These are phyloP conservation scores for Suhomyces guaymorum DNA, from an alignment of 1,139 yeast species.

Conservation along the genomic window DNA sequence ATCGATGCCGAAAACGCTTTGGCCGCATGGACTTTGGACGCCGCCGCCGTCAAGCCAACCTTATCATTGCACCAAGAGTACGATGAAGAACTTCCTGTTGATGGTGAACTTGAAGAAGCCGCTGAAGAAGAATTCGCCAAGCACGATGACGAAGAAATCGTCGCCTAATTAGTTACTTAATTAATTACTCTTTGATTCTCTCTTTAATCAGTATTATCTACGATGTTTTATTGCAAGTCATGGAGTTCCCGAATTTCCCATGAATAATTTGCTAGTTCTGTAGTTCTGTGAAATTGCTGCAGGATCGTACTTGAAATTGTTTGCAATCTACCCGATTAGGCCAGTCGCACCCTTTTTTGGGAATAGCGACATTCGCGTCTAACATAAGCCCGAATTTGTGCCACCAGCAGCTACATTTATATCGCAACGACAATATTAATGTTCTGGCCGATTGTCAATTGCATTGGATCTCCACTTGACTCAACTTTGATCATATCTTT, in stretches of 20 bases:
- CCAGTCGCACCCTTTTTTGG: conserved; percentile 2
- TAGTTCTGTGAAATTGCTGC: conserved; percentile 2
- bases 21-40: conserved; percentile 94
- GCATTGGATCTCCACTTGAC: too few species aligned
- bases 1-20: conserved; percentile 96
- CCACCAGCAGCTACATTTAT: too few species aligned
- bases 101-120: conserved; percentile 51
- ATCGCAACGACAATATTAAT: conserved; percentile 2
- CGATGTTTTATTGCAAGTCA: conserved; percentile 7
- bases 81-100: conserved; percentile 62
- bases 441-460: too few species aligned
- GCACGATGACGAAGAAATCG: conserved; percentile 33
- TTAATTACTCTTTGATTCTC: conserved; percentile 5
- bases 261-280: background rate
- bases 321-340: conserved; percentile 5
- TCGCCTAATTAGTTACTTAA: conserved; percentile 12
- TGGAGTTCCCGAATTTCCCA: conserved; percentile 1
- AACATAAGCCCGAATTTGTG: too few species aligned
- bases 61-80: conserved; percentile 82
- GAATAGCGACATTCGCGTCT: conserved; percentile 1
- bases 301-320: background rate
- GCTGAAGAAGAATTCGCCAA: conserved; percentile 46
- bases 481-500: conserved; percentile 14
- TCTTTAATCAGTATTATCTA: conserved; percentile 11
- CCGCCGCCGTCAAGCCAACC: conserved; percentile 94